A percentile compares a stretch with the other conserved stretches of the same genome.
These are phyloP conservation scores for Asclepias syriaca DNA, from an alignment of 257 asterid genomes.

Conservation along the genomic window DNA sequence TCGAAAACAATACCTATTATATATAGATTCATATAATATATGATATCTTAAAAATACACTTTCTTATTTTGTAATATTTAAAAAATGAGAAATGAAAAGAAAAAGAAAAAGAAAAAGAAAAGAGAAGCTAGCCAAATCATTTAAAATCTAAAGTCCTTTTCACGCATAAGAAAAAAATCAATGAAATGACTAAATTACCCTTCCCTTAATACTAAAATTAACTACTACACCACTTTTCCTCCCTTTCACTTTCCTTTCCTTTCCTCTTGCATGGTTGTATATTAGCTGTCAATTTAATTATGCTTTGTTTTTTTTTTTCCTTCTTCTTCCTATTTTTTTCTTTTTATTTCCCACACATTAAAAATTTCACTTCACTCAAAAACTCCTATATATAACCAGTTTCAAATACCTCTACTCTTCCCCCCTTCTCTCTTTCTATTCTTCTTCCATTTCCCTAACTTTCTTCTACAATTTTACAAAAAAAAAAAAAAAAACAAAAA, in stretches of 20 bases:
- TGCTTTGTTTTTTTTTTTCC: neutral
- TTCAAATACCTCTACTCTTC: constrained; percentile 19
- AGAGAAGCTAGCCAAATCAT: neutral
- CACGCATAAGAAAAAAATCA: constrained; percentile 14
- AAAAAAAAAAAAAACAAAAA: neutral
- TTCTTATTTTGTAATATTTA: too few species aligned
- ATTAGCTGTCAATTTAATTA: constrained; percentile 37
- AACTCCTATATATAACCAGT: constrained; percentile 15
- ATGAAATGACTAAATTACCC: constrained; percentile 9
- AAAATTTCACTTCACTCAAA: neutral
- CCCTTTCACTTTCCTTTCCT: neutral
- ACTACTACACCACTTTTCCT: neutral
- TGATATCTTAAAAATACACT: too few species aligned
- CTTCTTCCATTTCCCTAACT: neutral
- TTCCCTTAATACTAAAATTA: neutral
- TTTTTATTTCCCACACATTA: neutral
- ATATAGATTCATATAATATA: too few species aligned
- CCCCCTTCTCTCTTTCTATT: neutral
- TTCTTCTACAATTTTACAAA: neutral
- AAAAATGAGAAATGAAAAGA: too few species aligned
- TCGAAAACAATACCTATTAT: too few species aligned
- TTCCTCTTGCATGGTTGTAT: constrained; percentile 27
- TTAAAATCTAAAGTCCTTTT: constrained; percentile 24
- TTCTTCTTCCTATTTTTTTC: neutral
- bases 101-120: too few species aligned